Conservation (phyloP, 495 filamentous ascomycete genomes). For the Entonaema liquescens region DNA sequence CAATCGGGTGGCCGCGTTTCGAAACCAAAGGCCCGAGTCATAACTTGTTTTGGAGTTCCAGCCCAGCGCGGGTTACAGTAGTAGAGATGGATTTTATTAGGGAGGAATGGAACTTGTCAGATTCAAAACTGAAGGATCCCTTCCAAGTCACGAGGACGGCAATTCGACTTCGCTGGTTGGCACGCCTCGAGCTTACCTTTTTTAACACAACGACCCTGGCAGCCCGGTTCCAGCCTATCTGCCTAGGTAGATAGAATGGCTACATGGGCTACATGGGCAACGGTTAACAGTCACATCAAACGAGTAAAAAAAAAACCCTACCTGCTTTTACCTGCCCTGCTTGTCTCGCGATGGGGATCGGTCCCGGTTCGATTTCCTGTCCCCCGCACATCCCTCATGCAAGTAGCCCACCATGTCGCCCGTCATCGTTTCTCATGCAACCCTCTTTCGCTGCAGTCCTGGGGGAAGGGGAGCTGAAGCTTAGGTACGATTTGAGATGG, state of each 20-base stretch:
- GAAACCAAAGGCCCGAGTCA: constrained; percentile 38
- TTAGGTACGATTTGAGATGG: neutral
- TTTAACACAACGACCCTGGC: constrained; percentile 3
- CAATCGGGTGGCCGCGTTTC: constrained; percentile 43
- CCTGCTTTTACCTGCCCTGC: constrained; percentile 11
- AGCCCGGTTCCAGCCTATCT: constrained; percentile 17
- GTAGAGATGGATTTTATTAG: constrained; percentile 39
- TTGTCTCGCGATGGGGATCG: constrained; percentile 44
- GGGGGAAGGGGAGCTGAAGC: constrained; percentile 23
- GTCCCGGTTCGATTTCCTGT: constrained; percentile 45
- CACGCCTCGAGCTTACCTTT: constrained; percentile 22
- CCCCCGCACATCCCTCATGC: constrained; percentile 47
- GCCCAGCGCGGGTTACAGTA: constrained; percentile 39
- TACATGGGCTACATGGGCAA: no score
- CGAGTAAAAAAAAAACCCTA: constrained; percentile 18
- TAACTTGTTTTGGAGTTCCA: constrained; percentile 30
- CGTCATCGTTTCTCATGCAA: constrained; percentile 45
- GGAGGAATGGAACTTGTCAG: constrained; percentile 31
- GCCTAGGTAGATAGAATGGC: no score
- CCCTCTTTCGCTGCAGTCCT: constrained; percentile 29
- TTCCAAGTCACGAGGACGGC: constrained; percentile 38
- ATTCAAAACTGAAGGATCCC: constrained; percentile 32
- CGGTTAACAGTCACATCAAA: constrained; percentile 22
- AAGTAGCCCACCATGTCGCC: constrained; percentile 44
- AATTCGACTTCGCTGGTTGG: constrained; percentile 33